Base-by-base conservation (phyloP, 148 eudicot species). In the Nepenthes gracilis region DNA sequence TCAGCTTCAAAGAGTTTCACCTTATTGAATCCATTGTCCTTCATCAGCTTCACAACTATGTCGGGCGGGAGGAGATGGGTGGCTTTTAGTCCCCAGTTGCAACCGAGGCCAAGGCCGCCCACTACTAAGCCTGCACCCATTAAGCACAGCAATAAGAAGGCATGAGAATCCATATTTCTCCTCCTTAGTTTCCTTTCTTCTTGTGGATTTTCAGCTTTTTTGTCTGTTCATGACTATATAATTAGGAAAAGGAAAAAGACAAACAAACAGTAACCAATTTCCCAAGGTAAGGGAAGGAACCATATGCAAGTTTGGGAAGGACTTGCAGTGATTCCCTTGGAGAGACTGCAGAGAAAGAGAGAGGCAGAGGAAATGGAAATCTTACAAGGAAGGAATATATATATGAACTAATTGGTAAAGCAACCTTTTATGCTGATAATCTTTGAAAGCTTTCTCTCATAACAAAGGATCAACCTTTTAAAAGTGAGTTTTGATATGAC, bases 1-100 rank as follows among this genome's bases (percentile, higher is more conserved):
- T 89, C 92, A 9, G 92, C 95, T 72, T 94, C 99, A 11, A 94
- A 94, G 1, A 94, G 81, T 69, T 94, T 94, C 60, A 86, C 99
- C 68, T 94, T 94, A 63, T 94, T 73, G 57, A 94, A 76, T 12
- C 95, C 96, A 43, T 94, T 94, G 74, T 85, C 95, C 64, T 81
- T 89, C 64, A 94, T 64, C 37, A 94, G 52, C 65, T 81, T 69
- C 52, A 94, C 99, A 3, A 83, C 90, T 40, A 89, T 85, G 50
- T 81, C 72, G 4, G 97, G 77, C 2, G 88, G 83, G 0, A 94
- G 80, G 32, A 95, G 97, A 62, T 94, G 99, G 0, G 80, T 67
- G 14, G 95, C 72, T 2, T 62, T 72, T 12, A 76, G 54, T 1
- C 99, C 99, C 99, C 96, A 94, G 66, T 93, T 93, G 66, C 67